Conservation (phyloP, 148 eudicot genomes). For the Amaranthus cruentus region DNA sequence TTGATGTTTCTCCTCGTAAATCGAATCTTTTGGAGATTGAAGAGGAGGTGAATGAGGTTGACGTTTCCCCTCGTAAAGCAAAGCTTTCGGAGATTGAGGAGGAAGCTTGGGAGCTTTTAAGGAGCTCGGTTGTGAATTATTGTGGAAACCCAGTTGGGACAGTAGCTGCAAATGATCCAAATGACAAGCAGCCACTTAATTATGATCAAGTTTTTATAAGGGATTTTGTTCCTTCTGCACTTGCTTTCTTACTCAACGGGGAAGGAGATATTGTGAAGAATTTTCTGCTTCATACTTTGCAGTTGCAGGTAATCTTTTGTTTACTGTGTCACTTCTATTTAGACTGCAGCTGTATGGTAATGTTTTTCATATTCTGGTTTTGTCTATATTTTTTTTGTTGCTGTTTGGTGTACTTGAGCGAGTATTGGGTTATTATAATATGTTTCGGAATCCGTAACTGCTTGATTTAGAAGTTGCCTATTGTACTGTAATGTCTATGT, state of each 20-base stretch:
- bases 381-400: neutral
- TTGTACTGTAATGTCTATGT: neutral
- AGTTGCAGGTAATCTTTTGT: slow-evolving; percentile 59
- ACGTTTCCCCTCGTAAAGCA: slow-evolving; percentile 20
- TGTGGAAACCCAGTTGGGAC: slow-evolving; percentile 86
- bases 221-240: slow-evolving; percentile 84
- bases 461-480: neutral
- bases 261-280: slow-evolving; percentile 81
- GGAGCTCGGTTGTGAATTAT: slow-evolving; percentile 60
- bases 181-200: slow-evolving; percentile 49
- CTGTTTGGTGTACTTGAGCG: neutral
- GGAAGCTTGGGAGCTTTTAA: slow-evolving; percentile 78
- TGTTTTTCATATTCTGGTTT: neutral
- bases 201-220: slow-evolving; percentile 89
- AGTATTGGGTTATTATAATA: neutral
- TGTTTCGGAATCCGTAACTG: neutral
- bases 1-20: slow-evolving; percentile 19
- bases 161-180: slow-evolving; percentile 72
- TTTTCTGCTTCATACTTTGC: slow-evolving; percentile 83
- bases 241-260: slow-evolving; percentile 88
- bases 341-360: neutral
- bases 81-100: slow-evolving; percentile 51
- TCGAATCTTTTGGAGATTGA: slow-evolving; percentile 40
- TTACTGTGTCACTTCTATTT: neutral
- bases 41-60: slow-evolving; percentile 23